phyloP scores from a whole-genome alignment of 345 rosid genomes.

The Salix viminalis region DNA sequence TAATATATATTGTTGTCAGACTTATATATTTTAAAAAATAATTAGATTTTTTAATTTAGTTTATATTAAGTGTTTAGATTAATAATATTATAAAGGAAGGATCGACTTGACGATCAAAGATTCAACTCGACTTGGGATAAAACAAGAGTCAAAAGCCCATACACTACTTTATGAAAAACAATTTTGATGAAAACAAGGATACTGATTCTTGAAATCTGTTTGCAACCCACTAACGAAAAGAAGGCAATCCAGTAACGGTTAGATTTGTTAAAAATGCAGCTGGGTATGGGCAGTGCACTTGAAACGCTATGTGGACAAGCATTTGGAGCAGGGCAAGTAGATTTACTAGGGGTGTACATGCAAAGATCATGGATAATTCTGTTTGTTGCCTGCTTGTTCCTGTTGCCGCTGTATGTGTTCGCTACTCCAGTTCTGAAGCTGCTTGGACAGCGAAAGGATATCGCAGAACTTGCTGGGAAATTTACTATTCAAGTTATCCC shows the following conservation, averaged over 20 bases:
- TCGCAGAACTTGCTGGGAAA: constrained; percentile 69
- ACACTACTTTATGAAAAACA: too few species aligned
- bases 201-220: too few species aligned
- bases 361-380: constrained; percentile 89
- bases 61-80: too few species aligned
- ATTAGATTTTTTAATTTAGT: too few species aligned
- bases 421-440: constrained; percentile 70
- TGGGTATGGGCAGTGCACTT: constrained; percentile 95
- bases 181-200: too few species aligned
- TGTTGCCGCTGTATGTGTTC: constrained; percentile 66
- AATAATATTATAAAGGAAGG: too few species aligned
- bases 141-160: too few species aligned
- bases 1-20: too few species aligned
- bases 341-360: constrained; percentile 81
- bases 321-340: constrained; percentile 79
- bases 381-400: constrained; percentile 48
- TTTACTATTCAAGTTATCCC: constrained; percentile 74
- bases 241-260: neutral
- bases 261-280: constrained; percentile 38
- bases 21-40: too few species aligned
- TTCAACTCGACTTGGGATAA: too few species aligned
- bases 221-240: too few species aligned
- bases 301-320: constrained; percentile 97
- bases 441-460: constrained; percentile 61
- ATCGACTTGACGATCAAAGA: too few species aligned